Evolutionary conservation across 2,329 filamentous ascomycete genomes (phyloP), one percentile per base, ranked within the genome.

Genomic region (Cladorrhinum sp.): DNA sequence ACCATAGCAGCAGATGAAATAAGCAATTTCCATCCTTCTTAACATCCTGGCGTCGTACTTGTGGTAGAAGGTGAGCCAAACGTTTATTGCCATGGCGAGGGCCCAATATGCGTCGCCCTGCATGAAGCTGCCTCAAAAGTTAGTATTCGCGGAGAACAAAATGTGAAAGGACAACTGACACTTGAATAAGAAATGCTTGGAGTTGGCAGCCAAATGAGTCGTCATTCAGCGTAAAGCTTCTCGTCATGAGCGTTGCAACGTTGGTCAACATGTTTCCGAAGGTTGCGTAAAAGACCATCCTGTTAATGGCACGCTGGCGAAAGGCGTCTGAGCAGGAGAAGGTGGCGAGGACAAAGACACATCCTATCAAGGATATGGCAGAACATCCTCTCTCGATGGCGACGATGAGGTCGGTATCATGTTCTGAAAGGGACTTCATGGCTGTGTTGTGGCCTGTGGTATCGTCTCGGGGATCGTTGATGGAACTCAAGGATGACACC

Each of bases 221-320:
- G 1, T 80, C 75, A 5, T 75, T 68, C 3, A 70, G 66, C 2
- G 90, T 76, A 46, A 85, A 89, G 0, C 80, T 79, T 36, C 82
- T 82, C 0, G 89, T 86, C 70, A 94, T 90, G 20, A 94, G 74
- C 0, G 90, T 92, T 0, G 87, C 91, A 20, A 91, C 81, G 71
- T 92, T 94, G 63, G 85, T 85, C 73, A 92, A 79, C 69, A 94
- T 81, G 70, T 96, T 96, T 7, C 91, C 91, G 70, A 91, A 89
- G 0, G 89, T 90, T 5, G 91, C 91, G 71, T 89, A 94, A 73
- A 95, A 94, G 12, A 95, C 87, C 0, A 96, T 81, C 18, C 91
- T 82, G 70, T 95, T 95, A 76, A 95, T 92, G 21, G 91, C 65
- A 14, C 67, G 89, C 70, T 92, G 93, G 68, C 89, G 88, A 71